Percentiles rank a stretch among this genome's conserved stretches.
Evolutionary conservation across 23 red algal genomes (phyloP).

Genomic region (Gracilaria gracilis): DNA sequence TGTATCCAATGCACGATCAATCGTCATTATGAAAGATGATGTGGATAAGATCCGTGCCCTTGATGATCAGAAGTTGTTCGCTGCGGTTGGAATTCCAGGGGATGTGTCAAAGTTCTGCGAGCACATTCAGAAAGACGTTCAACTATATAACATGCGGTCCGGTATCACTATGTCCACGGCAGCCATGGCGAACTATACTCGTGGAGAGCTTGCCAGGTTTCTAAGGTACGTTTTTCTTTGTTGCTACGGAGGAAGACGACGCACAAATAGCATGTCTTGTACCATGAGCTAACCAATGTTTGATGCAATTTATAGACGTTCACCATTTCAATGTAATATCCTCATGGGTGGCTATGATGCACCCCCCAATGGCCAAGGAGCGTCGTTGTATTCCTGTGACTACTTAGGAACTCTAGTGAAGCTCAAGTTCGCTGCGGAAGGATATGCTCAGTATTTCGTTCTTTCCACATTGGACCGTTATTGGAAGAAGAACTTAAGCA

Average conservation of each 20-base stretch:
- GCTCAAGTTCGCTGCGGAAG: slow-evolving; percentile 89
- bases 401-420: slow-evolving; percentile 93
- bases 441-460: slow-evolving; percentile 91
- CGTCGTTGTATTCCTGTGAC: slow-evolving; percentile 90
- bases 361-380: slow-evolving; percentile 29
- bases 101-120: slow-evolving; percentile 91
- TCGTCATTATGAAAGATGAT: slow-evolving; percentile 98
- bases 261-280: background rate
- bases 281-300: background rate
- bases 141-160: slow-evolving; percentile 86
- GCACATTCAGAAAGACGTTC: slow-evolving; percentile 93
- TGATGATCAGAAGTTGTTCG: slow-evolving; percentile 85
- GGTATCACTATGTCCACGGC: slow-evolving; percentile 80
- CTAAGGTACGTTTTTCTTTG: slow-evolving; percentile 59
- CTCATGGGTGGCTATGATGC: slow-evolving; percentile 89
- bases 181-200: slow-evolving; percentile 89
- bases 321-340: slow-evolving; percentile 85
- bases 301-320: slow-evolving; percentile 20
- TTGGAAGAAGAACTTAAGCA: slow-evolving; percentile 80
- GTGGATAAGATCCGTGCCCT: slow-evolving; percentile 94
- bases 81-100: slow-evolving; percentile 79
- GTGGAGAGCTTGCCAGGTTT: slow-evolving; percentile 85
- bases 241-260: background rate
- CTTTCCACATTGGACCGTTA: slow-evolving; percentile 92
- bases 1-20: slow-evolving; percentile 83